Base-by-base conservation (phyloP, 176 grass and related monocot species). In the Neostapfia colusana region DNA sequence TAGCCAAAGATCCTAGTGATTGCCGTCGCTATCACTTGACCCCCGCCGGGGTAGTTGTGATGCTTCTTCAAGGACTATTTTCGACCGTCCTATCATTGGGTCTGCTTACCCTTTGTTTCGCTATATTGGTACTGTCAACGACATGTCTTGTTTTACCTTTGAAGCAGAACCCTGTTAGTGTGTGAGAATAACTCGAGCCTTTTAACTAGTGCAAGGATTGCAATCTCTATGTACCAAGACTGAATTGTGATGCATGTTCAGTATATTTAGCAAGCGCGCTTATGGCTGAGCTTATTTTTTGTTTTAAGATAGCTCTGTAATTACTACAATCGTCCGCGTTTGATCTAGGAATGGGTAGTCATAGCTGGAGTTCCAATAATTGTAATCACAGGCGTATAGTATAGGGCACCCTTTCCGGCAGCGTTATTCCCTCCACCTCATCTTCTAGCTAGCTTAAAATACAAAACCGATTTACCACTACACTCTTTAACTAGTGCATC, bases 21-120 rank as follows among this genome's bases (percentile, higher is more conserved):
- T 48, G 36, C 55, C 44, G 20, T 84, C 21, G 34, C 25, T 36
- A 3, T 73, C 44, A 48, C 81, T 75, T 71, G 76, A 71, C 53
- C 71, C 57, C 57, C 35, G 31, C n/a, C n/a, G 56, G 70, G 81
- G 65, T 81, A 84, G 76, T 77, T 63, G 21, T 88, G 81, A 80
- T 88, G 76, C 21, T 84, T 84, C 71, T 81, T 72, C 71, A 84
- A 84, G 86, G 86, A 80, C 86, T 77, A 80, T 84, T 84, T 84
- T 84, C 41, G 72, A 60, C 81, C 70, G 81, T 84, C 75, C 75
- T 85, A 70, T 81, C 34, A 74, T 80, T 7, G 48, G 70, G 57
- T 84, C 58, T 88, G 50, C 71, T 71, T 88, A 81, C 81, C 77
- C 67, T 84, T 88, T 39, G 16, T 86, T 88, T 77, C 20, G 18